Percentiles rank a stretch among this genome's conserved stretches.
These are phyloP conservation scores for Santalum album DNA, from an alignment of 164 flowering plant species.

Conservation along the genomic window DNA sequence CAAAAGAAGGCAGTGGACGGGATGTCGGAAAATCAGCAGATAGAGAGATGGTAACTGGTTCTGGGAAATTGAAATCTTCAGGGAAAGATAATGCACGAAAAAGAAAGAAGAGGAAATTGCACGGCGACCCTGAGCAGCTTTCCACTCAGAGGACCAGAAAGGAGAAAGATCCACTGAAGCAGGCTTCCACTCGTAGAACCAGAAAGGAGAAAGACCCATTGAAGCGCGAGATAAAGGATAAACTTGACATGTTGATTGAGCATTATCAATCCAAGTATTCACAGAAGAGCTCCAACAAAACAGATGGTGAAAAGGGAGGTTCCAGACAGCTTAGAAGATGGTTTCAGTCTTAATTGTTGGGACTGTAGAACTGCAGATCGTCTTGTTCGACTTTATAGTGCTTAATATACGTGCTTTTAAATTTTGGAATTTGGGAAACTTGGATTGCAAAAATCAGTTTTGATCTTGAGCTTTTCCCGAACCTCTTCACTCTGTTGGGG, in stretches of 20 bases:
- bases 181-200: constrained; percentile 19
- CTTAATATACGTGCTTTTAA: too few species aligned
- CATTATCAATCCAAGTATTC: constrained; percentile 64
- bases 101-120: constrained; percentile 41
- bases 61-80: constrained; percentile 11
- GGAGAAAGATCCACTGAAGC: constrained; percentile 19
- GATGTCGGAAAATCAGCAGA: constrained; percentile 8
- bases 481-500: too few species aligned
- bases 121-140: constrained; percentile 14
- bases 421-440: too few species aligned
- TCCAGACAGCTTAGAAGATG: constrained; percentile 40
- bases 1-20: constrained; percentile 8
- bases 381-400: too few species aligned
- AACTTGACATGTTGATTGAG: constrained; percentile 71
- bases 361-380: too few species aligned
- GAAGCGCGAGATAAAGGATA: constrained; percentile 47
- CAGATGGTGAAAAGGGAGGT: constrained; percentile 35
- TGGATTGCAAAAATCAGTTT: too few species aligned
- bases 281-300: constrained; percentile 23
- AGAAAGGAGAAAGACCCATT: constrained; percentile 19
- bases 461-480: too few species aligned
- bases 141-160: constrained; percentile 11
- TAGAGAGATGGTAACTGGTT: not conserved
- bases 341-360: constrained; percentile 31
- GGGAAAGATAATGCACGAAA: constrained; percentile 7